These are phyloP conservation scores for Diplodia corticola DNA, from an alignment of 2,329 filamentous ascomycete genomes.

Conservation along the genomic window DNA sequence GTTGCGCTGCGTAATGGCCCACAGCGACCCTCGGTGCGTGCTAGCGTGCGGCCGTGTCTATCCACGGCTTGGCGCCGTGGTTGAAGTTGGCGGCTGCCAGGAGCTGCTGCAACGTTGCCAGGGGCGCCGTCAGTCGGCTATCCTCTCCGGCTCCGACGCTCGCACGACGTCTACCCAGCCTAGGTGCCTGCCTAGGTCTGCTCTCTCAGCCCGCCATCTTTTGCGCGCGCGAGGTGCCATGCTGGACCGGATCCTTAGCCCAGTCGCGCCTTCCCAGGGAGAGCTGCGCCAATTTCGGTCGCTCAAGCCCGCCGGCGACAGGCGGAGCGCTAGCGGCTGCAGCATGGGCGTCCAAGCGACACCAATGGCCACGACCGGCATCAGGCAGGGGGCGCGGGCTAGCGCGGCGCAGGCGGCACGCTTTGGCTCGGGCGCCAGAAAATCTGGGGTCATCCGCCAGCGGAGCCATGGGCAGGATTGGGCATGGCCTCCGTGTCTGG, in stretches of 20 bases:
- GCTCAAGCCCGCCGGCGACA: constrained; percentile 16
- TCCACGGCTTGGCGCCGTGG: constrained; percentile 1
- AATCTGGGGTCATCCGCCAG: constrained; percentile 20
- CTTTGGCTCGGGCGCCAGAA: background rate
- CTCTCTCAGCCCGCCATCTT: background rate
- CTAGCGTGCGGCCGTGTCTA: constrained; percentile 13
- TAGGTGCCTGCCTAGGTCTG: background rate
- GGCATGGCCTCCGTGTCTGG: constrained; percentile 8
- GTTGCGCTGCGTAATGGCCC: constrained; percentile 23
- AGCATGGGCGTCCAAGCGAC: constrained; percentile 12
- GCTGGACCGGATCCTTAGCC: constrained; percentile 11
- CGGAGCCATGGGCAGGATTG: constrained; percentile 14
- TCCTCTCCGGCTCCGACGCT: background rate
- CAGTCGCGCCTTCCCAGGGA: constrained; percentile 9
- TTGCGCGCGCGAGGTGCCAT: constrained; percentile 10
- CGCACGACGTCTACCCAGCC: background rate
- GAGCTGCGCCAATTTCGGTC: constrained; percentile 14
- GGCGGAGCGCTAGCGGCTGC: constrained; percentile 14
- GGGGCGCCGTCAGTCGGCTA: background rate
- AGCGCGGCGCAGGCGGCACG: constrained; percentile 1
- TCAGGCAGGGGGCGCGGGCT: background rate
- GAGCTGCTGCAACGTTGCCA: constrained; percentile 14
- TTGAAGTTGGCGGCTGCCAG: background rate
- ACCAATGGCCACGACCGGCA: constrained; percentile 10
- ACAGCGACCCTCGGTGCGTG: constrained; percentile 5